Percentiles rank a stretch among this genome's conserved stretches.
phyloP scores from a whole-genome alignment of 176 grass and related monocot species.

The Lolium perenne region DNA sequence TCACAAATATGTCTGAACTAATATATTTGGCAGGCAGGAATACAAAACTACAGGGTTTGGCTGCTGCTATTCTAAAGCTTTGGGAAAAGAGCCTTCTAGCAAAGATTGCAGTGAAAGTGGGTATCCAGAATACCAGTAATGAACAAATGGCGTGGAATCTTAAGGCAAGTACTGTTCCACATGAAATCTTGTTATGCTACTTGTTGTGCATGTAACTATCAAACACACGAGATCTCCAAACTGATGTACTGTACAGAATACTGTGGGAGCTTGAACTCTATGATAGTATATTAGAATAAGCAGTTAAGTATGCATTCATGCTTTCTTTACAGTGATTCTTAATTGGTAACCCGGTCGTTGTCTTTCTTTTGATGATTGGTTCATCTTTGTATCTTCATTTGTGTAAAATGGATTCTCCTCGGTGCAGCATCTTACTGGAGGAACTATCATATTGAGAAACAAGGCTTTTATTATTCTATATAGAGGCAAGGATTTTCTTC shows the following conservation, averaged over 20 bases:
- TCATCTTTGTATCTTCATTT: constrained; percentile 43
- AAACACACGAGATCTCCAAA: background rate
- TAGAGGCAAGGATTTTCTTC: constrained; percentile 97
- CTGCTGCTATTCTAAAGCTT: constrained; percentile 86
- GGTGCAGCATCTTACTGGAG: constrained; percentile 90
- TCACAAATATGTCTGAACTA: background rate
- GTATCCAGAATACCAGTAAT: constrained; percentile 72
- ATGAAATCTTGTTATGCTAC: background rate
- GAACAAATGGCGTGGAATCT: constrained; percentile 88
- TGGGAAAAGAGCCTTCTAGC: constrained; percentile 91
- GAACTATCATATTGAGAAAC: constrained; percentile 95
- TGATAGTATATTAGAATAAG: background rate
- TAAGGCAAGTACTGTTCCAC: constrained; percentile 60
- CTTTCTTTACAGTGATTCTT: constrained; percentile 8
- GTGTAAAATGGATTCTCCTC: constrained; percentile 53
- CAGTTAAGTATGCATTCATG: background rate
- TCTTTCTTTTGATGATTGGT: constrained; percentile 34
- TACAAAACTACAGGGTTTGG: constrained; percentile 82
- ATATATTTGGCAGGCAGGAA: constrained; percentile 66
- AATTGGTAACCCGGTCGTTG: background rate
- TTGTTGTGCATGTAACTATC: constrained; percentile 12
- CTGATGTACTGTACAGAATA: background rate
- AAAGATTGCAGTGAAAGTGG: constrained; percentile 96
- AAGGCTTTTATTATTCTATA: constrained; percentile 91
- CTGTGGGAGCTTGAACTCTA: background rate